Base-by-base conservation (phyloP, 352 stramenopile genomes). In the Pythium rhizo-oryzae region DNA sequence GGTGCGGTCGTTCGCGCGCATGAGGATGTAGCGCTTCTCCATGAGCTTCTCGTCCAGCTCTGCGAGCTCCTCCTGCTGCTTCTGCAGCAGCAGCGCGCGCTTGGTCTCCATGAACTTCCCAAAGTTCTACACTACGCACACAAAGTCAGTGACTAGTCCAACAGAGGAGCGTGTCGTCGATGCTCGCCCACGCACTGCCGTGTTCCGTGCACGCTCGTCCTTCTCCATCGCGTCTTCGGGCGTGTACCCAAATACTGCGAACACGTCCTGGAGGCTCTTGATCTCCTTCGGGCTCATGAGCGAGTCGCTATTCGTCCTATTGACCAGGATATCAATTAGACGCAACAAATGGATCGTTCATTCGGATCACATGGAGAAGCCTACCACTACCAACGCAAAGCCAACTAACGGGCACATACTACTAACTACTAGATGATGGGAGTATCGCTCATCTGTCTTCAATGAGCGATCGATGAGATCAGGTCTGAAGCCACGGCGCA, bases 11-110 rank as follows among this genome's bases (percentile, higher is more conserved):
- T 91, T 91, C 23, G 68, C 61, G 56, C 85, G 79, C 67, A 79
- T 76, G n/a, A 82, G 62, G 21, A 82, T 82, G 62, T 90, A 93
- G 25, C 82, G 80, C 54, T 91, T 91, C 70, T 93, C 85, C 61
- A 80, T 80, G 4, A 93, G 65, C 46, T 89, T 90, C 46, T 91
- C 83, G 63, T 88, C 71, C 5, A 88, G 59, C 33, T 93, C 76
- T 1, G 77, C 75, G 23, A 87, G 63, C 35, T 93, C 81, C 16
- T 81, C 70, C 1, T 81, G 71, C 30, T 91, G 85, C 46, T 89
- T 88, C 54, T 87, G 68, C 7, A 73, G 50, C 15, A 92, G 59
- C 15, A 88, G 46, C 47, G 71, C 58, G 15, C 81, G 75, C 49
- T 88, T 90, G 0, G 65, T 84, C 23, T 88, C 78, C 44, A 91